phyloP scores from a whole-genome alignment of 192 early-diverging fungal genomes.

The Umbelopsis vinacea region DNA sequence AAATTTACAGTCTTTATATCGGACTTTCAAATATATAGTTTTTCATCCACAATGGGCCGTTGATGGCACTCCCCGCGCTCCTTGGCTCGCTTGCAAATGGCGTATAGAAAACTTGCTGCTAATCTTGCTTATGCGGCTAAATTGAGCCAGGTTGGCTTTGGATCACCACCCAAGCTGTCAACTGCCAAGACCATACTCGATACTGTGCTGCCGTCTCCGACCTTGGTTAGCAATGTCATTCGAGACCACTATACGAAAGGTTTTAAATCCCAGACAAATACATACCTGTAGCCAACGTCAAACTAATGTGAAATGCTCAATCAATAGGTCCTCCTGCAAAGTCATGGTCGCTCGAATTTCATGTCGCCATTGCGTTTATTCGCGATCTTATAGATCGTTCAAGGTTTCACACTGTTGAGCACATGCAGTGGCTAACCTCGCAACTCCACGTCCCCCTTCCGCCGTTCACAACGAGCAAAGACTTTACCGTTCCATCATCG shows the following conservation, averaged over 20 bases:
- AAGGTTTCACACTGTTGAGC: conserved; percentile 33
- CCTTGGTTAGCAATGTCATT: conserved; percentile 9
- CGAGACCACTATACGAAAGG: conserved; percentile 13
- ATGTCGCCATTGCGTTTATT: conserved; percentile 33
- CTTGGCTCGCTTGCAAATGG: background rate
- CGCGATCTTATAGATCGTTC: conserved; percentile 29
- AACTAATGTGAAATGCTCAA: background rate
- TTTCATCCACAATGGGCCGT: no score
- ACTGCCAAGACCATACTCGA: conserved; percentile 12
- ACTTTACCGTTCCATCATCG: conserved; percentile 19
- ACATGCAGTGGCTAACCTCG: conserved; percentile 34
- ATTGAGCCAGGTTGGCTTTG: conserved; percentile 9
- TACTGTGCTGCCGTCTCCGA: background rate
- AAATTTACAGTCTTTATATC: no score
- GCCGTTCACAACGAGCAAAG: background rate
- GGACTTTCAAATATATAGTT: background rate
- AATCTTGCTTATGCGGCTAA: conserved; percentile 4
- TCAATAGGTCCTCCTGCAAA: conserved; percentile 43
- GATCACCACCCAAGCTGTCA: background rate
- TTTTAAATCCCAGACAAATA: background rate
- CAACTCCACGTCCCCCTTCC: conserved; percentile 27
- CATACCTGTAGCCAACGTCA: background rate
- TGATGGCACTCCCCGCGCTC: background rate
- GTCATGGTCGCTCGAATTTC: conserved; percentile 44
- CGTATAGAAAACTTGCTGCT: conserved; percentile 5